Base-by-base conservation (phyloP, 208 protist genomes). In the Trichomonas vaginalis region DNA sequence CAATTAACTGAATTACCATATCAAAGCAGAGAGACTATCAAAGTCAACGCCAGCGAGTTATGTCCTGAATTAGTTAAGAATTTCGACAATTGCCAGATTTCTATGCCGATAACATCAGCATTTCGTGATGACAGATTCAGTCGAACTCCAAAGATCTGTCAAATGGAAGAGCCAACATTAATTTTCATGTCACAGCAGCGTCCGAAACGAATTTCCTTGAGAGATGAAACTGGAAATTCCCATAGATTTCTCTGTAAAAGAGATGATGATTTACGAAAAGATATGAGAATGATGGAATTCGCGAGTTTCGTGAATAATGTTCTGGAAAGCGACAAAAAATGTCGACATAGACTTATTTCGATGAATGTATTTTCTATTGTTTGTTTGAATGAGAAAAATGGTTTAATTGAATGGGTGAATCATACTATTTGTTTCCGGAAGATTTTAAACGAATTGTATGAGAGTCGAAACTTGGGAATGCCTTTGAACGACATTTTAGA, bases 211-310 rank as follows among this genome's bases (percentile, higher is more conserved):
- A 92, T 92, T 4, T 0, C 0, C 6, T 35, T 92, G 8, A 51
- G 23, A 15, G 23, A 42, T 42, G 39, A 40, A 51, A 56, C 12
- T 35, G 86, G 86, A 35, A 39, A 21, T 39, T n/a, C 40, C 39
- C 45, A 92, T 39, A 0, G 39, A 15, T 92, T 42, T 32, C 45
- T 92, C 35, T 47, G 47, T 70, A 79, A 95, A 39, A 92, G 32
- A 51, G 86, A 92, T 92, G 49, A 47, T 80, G 92, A 95, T 45
- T 17, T 95, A 14, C 32, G 92, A n/a, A 95, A 95, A 80, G 92
- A 95, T 95, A 61, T 80, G 51, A 35, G 92, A 95, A 95, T 79
- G 47, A 95, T 95, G 92, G 92, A 95, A 80, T 80, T 95, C 23
- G 47, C n/a, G 0, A 40, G 12, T 46, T 61, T 95, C 27, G 37